phyloP scores from a whole-genome alignment of 2,329 filamentous ascomycete species.

The Colletotrichum filicis region DNA sequence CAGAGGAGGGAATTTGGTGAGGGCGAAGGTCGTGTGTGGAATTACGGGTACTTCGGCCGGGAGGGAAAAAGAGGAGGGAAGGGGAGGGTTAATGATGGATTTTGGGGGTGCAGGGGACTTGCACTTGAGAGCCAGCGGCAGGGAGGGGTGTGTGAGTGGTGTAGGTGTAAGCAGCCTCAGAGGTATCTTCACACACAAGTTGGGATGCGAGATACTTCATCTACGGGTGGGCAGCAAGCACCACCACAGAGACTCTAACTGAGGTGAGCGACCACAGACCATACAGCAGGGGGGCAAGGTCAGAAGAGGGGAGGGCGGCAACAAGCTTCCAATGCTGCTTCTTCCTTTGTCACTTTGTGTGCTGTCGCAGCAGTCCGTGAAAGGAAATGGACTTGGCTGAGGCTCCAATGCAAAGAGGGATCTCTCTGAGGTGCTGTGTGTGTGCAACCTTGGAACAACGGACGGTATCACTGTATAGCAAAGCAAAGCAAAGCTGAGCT shows the following conservation, averaged over 20 bases:
- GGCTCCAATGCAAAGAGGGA: neutral
- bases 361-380: constrained; percentile 23
- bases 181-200: neutral
- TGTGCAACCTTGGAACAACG: neutral
- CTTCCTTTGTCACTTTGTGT: constrained; percentile 18
- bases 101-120: constrained; percentile 25
- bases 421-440: neutral
- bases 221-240: neutral
- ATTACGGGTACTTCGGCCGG: constrained; percentile 19
- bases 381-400: constrained; percentile 18
- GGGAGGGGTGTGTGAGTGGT: neutral
- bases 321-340: constrained; percentile 23
- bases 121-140: neutral
- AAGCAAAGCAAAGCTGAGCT: neutral
- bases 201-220: neutral
- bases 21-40: constrained; percentile 24
- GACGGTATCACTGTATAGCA: neutral
- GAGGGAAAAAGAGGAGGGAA: constrained; percentile 26
- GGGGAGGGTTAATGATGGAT: constrained; percentile 33
- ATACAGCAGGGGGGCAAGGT: neutral
- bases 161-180: constrained; percentile 19
- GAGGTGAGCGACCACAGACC: neutral
- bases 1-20: constrained; percentile 11
- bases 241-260: neutral
- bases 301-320: neutral